Conservation (phyloP, 179 eudicot genomes). For the Beta lomatogona region DNA sequence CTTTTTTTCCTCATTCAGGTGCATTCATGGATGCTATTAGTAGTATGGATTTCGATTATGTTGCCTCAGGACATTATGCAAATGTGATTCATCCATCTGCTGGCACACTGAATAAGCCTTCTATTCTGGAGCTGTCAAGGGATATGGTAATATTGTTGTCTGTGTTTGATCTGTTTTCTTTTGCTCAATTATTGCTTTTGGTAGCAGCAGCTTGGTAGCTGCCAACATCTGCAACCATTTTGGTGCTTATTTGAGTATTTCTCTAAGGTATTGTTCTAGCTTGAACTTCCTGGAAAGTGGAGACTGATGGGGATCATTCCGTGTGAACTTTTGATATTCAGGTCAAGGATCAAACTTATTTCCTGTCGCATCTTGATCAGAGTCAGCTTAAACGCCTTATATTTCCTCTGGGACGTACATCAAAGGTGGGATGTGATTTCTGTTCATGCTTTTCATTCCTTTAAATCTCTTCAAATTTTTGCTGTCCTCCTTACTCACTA, state of each 20-base stretch:
- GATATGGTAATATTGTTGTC: conserved; percentile 57
- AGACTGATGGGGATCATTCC: not conserved
- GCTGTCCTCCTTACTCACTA: not conserved
- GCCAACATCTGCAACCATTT: not conserved
- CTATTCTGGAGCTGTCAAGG: conserved; percentile 72
- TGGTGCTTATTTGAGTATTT: conserved; percentile 4
- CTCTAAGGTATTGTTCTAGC: too few relatives aligned
- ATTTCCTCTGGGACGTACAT: conserved; percentile 79
- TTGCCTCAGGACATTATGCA: conserved; percentile 98
- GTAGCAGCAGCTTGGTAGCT: not conserved
- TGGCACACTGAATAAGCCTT: conserved; percentile 43
- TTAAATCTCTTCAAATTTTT: not conserved
- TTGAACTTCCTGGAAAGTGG: not conserved
- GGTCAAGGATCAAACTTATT: conserved; percentile 98
- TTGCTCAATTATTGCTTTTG: not conserved
- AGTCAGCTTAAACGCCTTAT: conserved; percentile 74
- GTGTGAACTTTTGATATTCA: conserved; percentile 34
- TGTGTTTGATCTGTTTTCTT: conserved; percentile 1
- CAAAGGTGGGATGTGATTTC: conserved; percentile 57
- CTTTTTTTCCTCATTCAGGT: conserved; percentile 41
- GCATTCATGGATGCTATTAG: conserved; percentile 91
- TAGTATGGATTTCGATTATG: conserved; percentile 70
- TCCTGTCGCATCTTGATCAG: conserved; percentile 91
- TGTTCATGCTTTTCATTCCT: not conserved
- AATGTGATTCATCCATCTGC: conserved; percentile 62